These are phyloP conservation scores for Pseudocercospora fijiensis DNA, from an alignment of 2,329 filamentous ascomycete species.

Conservation along the genomic window DNA sequence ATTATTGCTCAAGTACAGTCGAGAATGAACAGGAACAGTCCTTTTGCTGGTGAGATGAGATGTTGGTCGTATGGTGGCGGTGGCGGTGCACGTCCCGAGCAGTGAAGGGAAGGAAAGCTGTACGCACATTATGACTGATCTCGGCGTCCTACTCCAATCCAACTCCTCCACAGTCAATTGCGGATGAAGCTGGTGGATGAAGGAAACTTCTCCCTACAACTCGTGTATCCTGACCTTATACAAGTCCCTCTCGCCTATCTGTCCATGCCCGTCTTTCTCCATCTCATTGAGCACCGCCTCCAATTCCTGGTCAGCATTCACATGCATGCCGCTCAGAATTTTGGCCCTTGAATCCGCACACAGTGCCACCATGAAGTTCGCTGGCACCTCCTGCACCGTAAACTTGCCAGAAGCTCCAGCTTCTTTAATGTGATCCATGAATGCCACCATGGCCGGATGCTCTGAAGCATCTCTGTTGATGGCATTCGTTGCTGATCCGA, in stretches of 20 bases:
- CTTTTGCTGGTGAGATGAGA: background rate
- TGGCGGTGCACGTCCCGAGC: too few species aligned
- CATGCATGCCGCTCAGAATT: conserved; percentile 22
- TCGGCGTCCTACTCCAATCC: background rate
- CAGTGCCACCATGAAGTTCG: conserved; percentile 25
- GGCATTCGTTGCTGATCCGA: background rate
- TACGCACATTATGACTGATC: background rate
- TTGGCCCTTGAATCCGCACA: conserved; percentile 23
- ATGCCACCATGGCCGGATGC: conserved; percentile 5
- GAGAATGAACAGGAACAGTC: conserved; percentile 19
- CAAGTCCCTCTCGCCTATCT: conserved; percentile 24
- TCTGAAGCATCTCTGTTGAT: background rate
- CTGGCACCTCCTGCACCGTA: background rate
- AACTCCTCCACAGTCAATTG: background rate
- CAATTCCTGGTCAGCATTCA: conserved; percentile 24
- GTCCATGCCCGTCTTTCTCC: conserved; percentile 22
- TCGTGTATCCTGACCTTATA: conserved; percentile 20
- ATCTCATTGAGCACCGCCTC: conserved; percentile 23
- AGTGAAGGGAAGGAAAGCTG: background rate
- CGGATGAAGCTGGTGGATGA: background rate
- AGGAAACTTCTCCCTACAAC: background rate
- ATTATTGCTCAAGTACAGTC: too few species aligned
- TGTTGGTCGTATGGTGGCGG: background rate
- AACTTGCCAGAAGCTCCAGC: background rate
- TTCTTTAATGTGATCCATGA: conserved; percentile 1